phyloP scores from a whole-genome alignment of 2,329 filamentous ascomycete genomes.

The Paracamarosporium sp. region DNA sequence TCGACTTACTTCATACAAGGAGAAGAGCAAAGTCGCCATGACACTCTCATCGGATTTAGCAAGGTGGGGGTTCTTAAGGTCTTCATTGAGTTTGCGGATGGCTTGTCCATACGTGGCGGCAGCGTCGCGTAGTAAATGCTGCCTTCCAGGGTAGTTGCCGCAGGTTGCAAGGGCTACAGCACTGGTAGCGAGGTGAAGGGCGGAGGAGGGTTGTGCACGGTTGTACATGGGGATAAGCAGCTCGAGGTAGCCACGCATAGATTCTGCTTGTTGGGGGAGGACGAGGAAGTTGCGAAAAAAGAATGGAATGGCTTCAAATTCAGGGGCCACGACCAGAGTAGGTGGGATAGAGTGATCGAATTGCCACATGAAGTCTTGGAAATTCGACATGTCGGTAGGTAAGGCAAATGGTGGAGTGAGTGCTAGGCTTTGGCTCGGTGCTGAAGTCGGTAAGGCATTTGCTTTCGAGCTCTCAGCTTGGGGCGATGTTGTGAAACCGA shows the following conservation, averaged over 20 bases:
- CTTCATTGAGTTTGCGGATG: conserved; percentile 43
- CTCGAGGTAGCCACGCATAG: conserved; percentile 47
- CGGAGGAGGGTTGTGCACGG: conserved; percentile 38
- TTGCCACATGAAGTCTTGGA: conserved; percentile 40
- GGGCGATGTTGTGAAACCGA: conserved; percentile 20
- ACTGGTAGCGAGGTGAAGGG: conserved; percentile 49
- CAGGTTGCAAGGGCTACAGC: conserved; percentile 47
- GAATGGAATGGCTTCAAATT: conserved; percentile 48
- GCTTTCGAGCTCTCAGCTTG: conserved; percentile 14
- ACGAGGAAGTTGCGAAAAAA: conserved; percentile 52
- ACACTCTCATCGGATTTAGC: conserved; percentile 48
- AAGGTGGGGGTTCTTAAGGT: conserved; percentile 42
- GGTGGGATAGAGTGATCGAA: conserved; percentile 33
- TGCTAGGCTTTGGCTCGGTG: conserved; percentile 21
- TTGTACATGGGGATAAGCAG: conserved; percentile 48
- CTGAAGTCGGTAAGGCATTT: background rate
- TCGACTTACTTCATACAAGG: conserved; percentile 49
- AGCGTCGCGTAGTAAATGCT: conserved; percentile 42
- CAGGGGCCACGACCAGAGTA: conserved; percentile 37
- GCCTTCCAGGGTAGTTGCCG: conserved; percentile 46
- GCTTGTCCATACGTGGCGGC: conserved; percentile 46
- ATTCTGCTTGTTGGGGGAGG: conserved; percentile 46
- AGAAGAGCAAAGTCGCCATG: conserved; percentile 49
- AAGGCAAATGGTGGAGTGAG: conserved; percentile 22
- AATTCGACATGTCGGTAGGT: conserved; percentile 25